Percentiles rank a stretch among this genome's conserved stretches.
These are phyloP conservation scores for Cercospora janseana DNA, from an alignment of 2,329 filamentous ascomycete species.

Conservation along the genomic window DNA sequence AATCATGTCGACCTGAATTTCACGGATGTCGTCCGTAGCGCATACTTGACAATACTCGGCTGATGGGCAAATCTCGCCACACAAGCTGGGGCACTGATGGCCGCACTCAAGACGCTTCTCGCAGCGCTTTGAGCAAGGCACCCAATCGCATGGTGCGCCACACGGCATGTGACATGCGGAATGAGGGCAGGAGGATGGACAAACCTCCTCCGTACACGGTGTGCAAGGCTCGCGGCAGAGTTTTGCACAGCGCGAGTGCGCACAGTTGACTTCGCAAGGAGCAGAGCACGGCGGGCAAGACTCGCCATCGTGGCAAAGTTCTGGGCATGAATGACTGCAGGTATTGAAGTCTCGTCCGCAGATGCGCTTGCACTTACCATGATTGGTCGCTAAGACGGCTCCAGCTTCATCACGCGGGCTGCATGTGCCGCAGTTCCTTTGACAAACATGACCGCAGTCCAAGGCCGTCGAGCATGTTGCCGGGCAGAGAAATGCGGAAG, in stretches of 20 bases:
- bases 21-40: constrained; percentile 45
- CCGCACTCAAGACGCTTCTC: constrained; percentile 54
- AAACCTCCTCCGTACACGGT: constrained; percentile 58
- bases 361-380: constrained; percentile 49
- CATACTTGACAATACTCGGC: constrained; percentile 58
- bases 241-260: constrained; percentile 56
- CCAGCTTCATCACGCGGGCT: constrained; percentile 38
- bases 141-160: constrained; percentile 64
- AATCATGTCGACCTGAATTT: constrained; percentile 57
- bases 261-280: constrained; percentile 57
- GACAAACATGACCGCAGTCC: constrained; percentile 61
- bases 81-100: constrained; percentile 64
- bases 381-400: constrained; percentile 38
- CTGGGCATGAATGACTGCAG: constrained; percentile 57
- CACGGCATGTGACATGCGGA: constrained; percentile 55
- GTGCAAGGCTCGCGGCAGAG: constrained; percentile 60
- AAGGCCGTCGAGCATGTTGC: constrained; percentile 48
- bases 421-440: constrained; percentile 52
- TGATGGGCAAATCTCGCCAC: constrained; percentile 61
- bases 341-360: constrained; percentile 55
- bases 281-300: constrained; percentile 50
- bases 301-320: constrained; percentile 52
- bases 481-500: constrained; percentile 48
- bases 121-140: constrained; percentile 65
- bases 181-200: constrained; percentile 58